Conservation (phyloP, 2,329 filamentous ascomycete species). For the Diaporthe australafricana region DNA sequence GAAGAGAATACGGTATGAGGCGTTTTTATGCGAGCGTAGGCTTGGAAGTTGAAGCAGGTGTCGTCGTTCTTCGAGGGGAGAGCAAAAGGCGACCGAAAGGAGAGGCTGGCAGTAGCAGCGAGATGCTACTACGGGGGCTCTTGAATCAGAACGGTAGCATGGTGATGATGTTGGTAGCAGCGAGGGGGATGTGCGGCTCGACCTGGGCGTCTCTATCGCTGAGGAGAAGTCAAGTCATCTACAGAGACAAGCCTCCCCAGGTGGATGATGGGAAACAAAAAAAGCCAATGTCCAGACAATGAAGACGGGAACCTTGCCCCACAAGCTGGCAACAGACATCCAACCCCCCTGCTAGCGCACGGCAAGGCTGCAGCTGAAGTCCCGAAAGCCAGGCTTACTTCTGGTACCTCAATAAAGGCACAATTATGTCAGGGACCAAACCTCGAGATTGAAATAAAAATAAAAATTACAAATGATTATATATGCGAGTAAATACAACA, state of each 20-base stretch:
- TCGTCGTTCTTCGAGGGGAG: not conserved
- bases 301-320: not conserved
- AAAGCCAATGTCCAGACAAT: not conserved
- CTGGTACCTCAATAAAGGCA: too few relatives aligned
- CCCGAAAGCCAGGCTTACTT: not conserved
- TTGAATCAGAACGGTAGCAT: constrained; percentile 30
- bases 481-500: too few relatives aligned
- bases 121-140: constrained; percentile 32
- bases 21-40: not conserved
- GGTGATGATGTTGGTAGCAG: constrained; percentile 31
- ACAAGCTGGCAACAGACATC: not conserved
- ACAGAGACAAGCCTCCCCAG: not conserved
- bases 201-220: constrained; percentile 20
- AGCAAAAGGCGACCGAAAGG: not conserved
- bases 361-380: constrained; percentile 18
- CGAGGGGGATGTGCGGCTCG: constrained; percentile 23
- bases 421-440: not conserved
- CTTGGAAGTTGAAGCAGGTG: not conserved
- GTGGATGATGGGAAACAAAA: not conserved
- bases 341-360: constrained; percentile 6
- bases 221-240: not conserved
- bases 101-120: constrained; percentile 28
- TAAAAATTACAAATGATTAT: too few relatives aligned
- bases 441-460: too few relatives aligned
- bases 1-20: not conserved